Evolutionary conservation across 2,329 filamentous ascomycete species (phyloP).

Genomic region (Aspergillus neotritici): DNA sequence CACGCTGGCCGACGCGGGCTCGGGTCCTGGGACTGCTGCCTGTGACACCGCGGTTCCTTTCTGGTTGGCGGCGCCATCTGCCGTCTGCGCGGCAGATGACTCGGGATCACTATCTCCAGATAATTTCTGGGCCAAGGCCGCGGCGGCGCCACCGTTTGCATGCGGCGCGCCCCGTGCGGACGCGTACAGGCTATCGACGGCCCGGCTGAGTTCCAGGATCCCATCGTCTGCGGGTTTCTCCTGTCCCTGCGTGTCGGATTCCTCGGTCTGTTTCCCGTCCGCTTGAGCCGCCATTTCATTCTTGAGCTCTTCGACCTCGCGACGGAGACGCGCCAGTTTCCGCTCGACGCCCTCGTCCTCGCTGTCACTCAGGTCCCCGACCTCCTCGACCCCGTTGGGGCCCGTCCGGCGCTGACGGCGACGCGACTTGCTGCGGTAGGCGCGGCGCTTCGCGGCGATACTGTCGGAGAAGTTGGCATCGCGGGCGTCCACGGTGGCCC

Average conservation of each 20-base stretch:
- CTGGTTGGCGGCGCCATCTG: constrained; percentile 5
- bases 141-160: constrained; percentile 30
- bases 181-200: constrained; percentile 59
- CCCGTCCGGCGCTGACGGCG: constrained; percentile 56
- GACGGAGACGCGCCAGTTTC: constrained; percentile 73
- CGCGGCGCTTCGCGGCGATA: constrained; percentile 72
- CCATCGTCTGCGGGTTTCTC: constrained; percentile 45
- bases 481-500: constrained; percentile 67
- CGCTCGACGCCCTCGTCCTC: constrained; percentile 71
- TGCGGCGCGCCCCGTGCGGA: constrained; percentile 23
- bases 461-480: constrained; percentile 87
- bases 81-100: constrained; percentile 4
- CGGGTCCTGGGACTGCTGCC: constrained; percentile 1
- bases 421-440: constrained; percentile 62
- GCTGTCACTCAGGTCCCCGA: constrained; percentile 72
- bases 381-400: constrained; percentile 49
- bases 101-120: constrained; percentile 6
- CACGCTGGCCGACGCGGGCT: constrained; percentile 42
- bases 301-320: constrained; percentile 73
- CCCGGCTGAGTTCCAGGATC: constrained; percentile 63
- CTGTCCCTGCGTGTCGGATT: constrained; percentile 41
- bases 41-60: constrained; percentile 8
- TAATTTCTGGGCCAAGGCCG: constrained; percentile 30
- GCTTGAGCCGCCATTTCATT: constrained; percentile 40
- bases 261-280: constrained; percentile 49